Base-by-base conservation (phyloP, 495 filamentous ascomycete genomes). In the Darksidea phi region DNA sequence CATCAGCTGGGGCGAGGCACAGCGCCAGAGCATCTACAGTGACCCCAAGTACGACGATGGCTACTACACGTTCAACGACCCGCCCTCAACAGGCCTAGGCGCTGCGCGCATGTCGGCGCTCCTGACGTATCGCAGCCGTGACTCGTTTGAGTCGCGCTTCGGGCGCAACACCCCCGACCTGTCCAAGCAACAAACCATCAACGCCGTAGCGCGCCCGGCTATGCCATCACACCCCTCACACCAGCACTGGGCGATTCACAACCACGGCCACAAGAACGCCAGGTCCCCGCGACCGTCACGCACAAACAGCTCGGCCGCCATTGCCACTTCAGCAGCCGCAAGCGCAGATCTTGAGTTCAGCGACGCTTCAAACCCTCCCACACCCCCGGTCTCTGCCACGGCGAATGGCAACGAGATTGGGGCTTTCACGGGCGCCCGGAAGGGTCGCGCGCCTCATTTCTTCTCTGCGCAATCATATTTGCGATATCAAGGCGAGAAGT, bases 41-140 rank as follows among this genome's bases (percentile, higher is more conserved):
- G 94, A 98, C 69, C 94, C 94, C 20, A 97, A 96, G 76, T 98
- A 98, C 72, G 90, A 96, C 51, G 90, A 97, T 72, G 94, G 94
- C 7, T 98, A 96, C 74, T 98, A 97, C 71, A 69, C 3, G 88
- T 93, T 67, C 78, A 83, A 41, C 61, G 63, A 70, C 36, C 91
- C 93, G 23, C 94, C 94, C 8, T 72, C 84, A 12, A 84, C 91
- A 6, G 94, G 94, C 15, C 82, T 98, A 18, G 91, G 94, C 18
- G 94, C 94, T 7, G 94, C 94, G 28, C 90, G 94, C 67, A 98
- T 98, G 94, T 87, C 92, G 25, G 94, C 94, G 8, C 82, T 98
- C 15, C 79, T 98, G 58, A 98, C 93, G 37, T 98, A 98, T 75
- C 85, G 94, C 48, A 95, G 89, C 70, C 89, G 94, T 36, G 91